Base-by-base conservation (phyloP, 2,329 filamentous ascomycete species). In the Colletotrichum paranaense region DNA sequence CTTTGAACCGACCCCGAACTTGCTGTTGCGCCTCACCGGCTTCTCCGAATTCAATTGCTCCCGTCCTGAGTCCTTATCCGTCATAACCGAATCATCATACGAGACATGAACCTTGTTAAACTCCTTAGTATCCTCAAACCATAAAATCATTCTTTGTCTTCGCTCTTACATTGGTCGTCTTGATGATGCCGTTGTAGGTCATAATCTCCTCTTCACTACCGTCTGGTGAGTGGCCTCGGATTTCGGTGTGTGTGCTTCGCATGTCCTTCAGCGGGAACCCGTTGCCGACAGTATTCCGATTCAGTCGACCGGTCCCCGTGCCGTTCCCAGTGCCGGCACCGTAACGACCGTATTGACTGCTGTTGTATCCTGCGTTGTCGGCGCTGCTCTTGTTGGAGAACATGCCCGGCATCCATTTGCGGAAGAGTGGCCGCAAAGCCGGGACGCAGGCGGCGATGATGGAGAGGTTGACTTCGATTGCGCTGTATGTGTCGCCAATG, bases 141-240 rank as follows among this genome's bases (percentile, higher is more conserved):
- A 55, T 42, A 6, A 30, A 4, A 26, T 38, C 63, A 1, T 30
- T 26, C 56, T 19, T 38, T 26, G 22, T 26, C 26, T 59, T 60
- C 14, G 49, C 38, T 59, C 65, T 63, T 55, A 68, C 66, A 63
- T 65, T 58, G 22, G 68, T 72, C 11, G 64, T 72, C 14, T 30
- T 49, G 30, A 84, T 76, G 32, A 84, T 84, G 12, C 83, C 82
- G 58, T 83, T 82, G 46, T 82, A 81, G 2, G 81, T 82, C 80
- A 84, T 83, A 12, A 84, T 84, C 68, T 83, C 82, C 64, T 84
- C 83, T 62, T 84, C 81, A 5, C 79, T 81, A 5, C 78, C 79
- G 7, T 75, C 80, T 0, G 81, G 81, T 9, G 81, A 80, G 5
- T 73, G 77, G n/a, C 80, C 78, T 35, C 81, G 77, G 19, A 83